Conservation (phyloP, 306 rosid species). For the Mimosa pudica region DNA sequence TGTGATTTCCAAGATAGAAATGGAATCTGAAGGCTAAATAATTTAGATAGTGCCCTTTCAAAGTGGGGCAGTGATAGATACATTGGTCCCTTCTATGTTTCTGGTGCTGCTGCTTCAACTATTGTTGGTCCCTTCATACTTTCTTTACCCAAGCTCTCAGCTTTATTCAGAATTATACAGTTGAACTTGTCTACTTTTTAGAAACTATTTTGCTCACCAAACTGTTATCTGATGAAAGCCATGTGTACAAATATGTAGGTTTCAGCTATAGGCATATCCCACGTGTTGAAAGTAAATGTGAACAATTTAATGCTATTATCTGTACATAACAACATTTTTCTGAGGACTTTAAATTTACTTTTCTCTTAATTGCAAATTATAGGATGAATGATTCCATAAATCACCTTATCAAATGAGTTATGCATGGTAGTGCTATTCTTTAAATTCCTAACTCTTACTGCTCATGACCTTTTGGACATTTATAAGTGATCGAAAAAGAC, state of each 20-base stretch:
- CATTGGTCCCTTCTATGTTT: conserved; percentile 52
- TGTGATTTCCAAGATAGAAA: conserved; percentile 41
- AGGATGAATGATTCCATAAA: neutral
- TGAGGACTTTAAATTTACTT: neutral
- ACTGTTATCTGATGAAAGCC: neutral
- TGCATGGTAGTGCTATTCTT: neutral
- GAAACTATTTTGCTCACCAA: neutral
- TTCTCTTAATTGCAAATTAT: neutral
- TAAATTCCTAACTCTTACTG: neutral
- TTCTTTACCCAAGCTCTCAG: conserved; percentile 29
- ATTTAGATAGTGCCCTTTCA: conserved; percentile 38
- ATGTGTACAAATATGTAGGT: neutral
- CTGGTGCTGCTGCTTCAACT: conserved; percentile 42
- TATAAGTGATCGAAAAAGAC: neutral
- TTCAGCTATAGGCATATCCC: neutral
- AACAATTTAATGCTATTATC: neutral
- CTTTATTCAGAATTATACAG: neutral
- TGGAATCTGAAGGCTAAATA: conserved; percentile 37
- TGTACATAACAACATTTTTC: neutral
- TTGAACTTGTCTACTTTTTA: neutral
- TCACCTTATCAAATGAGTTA: neutral
- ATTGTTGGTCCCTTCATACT: conserved; percentile 42
- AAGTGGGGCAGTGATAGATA: conserved; percentile 40
- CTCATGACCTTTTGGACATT: neutral
- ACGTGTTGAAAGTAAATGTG: neutral